Base-by-base conservation (phyloP, 2,329 filamentous ascomycete species). In the Claviceps sp. region DNA sequence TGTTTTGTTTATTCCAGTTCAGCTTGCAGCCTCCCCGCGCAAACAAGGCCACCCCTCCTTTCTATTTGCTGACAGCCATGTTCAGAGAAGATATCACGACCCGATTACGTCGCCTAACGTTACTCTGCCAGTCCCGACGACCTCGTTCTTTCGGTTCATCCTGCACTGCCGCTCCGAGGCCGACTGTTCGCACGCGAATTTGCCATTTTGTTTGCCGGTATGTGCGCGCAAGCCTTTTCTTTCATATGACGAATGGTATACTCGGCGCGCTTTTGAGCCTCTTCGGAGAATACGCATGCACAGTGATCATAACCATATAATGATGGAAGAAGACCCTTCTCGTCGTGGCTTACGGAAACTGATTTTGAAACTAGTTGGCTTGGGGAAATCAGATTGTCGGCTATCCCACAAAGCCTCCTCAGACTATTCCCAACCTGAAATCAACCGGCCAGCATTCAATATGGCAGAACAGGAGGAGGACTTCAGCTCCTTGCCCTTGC, bases 391-490 rank as follows among this genome's bases (percentile, higher is more conserved):
- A 45, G 40, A 53, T 50, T 47, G 10, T 14, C 43, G 24, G 30
- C 40, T 8, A 19, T 45, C 45, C 4, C 38, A 48, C 41, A 44
- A 52, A 41, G 38, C 56, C 13, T 47, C 52, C 48, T 59, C 59
- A 30, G 60, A 51, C 50, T 55, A 53, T 34, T 51, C 52, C 24
- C 52, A 57, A 19, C 56, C 56, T 56, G 43, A 55, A 8, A 54
- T 56, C 50, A 52, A 56, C 46, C 38, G 51, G 34, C 38, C 49
- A 51, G 45, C 56, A 55, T 56, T 56, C 61, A 63, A 57, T 58
- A 94, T 94, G 88, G 87, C 85, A 53, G 89, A 94, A 58, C 72
- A 77, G 65, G 87, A 91, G 68, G 87, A 90, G 64, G 88, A 95
- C 67, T 91, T 85, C 67, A 85, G 82, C 70, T 80, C 84, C 57